phyloP scores from a whole-genome alignment of 2,329 filamentous ascomycete species.

The Eutypella sp. region DNA sequence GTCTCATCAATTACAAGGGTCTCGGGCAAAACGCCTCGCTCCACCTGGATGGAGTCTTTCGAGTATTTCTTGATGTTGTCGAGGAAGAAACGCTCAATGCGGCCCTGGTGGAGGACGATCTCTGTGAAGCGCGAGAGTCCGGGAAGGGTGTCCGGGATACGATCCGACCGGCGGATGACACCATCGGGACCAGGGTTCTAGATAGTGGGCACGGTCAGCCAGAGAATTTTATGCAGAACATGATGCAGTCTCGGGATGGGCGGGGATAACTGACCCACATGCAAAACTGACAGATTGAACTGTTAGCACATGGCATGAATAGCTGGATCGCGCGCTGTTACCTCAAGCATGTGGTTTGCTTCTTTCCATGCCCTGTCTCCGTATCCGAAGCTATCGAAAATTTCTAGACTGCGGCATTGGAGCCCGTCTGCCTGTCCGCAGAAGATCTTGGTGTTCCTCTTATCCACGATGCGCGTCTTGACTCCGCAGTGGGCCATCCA shows the following conservation, averaged over 20 bases:
- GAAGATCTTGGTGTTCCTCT: slow-evolving; percentile 34
- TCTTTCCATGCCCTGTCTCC: slow-evolving; percentile 61
- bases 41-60: slow-evolving; percentile 44
- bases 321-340: slow-evolving; percentile 24
- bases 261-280: slow-evolving; percentile 22
- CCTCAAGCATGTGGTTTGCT: slow-evolving; percentile 63
- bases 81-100: slow-evolving; percentile 63
- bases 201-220: slow-evolving; percentile 25
- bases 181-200: slow-evolving; percentile 60
- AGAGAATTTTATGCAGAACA: neutral
- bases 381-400: slow-evolving; percentile 67
- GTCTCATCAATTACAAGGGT: slow-evolving; percentile 49
- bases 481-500: slow-evolving; percentile 39
- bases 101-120: slow-evolving; percentile 65
- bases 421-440: slow-evolving; percentile 42
- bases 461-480: slow-evolving; percentile 39
- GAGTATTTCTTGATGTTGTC: slow-evolving; percentile 54
- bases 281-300: slow-evolving; percentile 17
- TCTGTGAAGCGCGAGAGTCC: slow-evolving; percentile 60
- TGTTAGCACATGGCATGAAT: neutral
- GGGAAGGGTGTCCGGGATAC: slow-evolving; percentile 57
- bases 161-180: slow-evolving; percentile 51
- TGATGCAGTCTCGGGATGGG: neutral
- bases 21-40: slow-evolving; percentile 56
- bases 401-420: slow-evolving; percentile 64